These are phyloP conservation scores for Ophiostoma perfectum DNA, from an alignment of 2,329 filamentous ascomycete genomes.

Conservation along the genomic window DNA sequence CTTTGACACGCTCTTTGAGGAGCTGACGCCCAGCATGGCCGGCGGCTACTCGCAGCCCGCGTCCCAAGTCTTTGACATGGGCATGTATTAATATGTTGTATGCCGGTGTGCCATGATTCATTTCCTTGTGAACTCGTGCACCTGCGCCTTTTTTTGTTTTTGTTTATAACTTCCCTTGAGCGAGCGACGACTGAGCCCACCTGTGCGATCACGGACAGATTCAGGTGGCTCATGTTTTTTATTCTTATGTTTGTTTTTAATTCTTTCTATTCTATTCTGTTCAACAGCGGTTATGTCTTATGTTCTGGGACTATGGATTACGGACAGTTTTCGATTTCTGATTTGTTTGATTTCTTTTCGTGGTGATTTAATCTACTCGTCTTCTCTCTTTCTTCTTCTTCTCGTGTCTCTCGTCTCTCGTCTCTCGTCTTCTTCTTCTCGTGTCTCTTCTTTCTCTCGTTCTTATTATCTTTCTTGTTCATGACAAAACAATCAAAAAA, in stretches of 20 bases:
- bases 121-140: neutral
- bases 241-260: no score
- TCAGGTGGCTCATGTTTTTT: neutral
- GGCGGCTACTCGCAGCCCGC: constrained; percentile 49
- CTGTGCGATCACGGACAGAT: neutral
- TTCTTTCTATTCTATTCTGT: neutral
- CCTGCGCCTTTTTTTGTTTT: neutral
- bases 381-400: neutral
- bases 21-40: constrained; percentile 44
- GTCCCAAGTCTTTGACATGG: constrained; percentile 43
- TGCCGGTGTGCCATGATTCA: constrained; percentile 10
- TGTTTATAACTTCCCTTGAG: neutral
- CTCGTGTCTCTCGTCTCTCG: neutral
- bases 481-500: neutral
- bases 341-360: neutral
- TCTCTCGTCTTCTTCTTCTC: neutral
- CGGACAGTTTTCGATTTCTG: neutral
- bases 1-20: constrained; percentile 45
- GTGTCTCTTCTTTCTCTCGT: no score
- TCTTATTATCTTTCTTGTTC: neutral
- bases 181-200: neutral
- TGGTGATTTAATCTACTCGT: neutral
- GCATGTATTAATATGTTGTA: constrained; percentile 36
- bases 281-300: neutral
- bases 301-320: neutral